Evolutionary conservation across 2,329 filamentous ascomycete species (phyloP).

Genomic region (Gnomoniopsis sp.): DNA sequence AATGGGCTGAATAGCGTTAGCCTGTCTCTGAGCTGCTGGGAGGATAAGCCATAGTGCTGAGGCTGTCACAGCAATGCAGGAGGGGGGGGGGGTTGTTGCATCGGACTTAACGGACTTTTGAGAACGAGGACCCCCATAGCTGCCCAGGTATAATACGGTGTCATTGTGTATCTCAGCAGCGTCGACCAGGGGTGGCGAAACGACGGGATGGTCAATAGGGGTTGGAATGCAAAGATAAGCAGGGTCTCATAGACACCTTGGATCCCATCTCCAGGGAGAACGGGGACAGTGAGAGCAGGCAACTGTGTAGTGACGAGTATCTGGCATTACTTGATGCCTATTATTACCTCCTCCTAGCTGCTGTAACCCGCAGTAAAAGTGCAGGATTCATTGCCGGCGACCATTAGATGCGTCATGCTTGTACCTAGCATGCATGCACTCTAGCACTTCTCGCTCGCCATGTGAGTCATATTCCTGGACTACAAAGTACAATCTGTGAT

Average conservation of each 20-base stretch:
- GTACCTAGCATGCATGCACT: background rate
- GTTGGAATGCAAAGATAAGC: too few species aligned
- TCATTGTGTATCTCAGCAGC: too few species aligned
- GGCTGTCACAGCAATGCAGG: background rate
- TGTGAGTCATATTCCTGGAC: background rate
- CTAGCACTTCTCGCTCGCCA: background rate
- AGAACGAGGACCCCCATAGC: background rate
- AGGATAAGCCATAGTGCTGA: background rate
- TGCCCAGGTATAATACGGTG: background rate
- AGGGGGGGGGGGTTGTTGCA: background rate
- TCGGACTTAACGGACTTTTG: constrained; percentile 10
- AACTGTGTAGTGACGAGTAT: background rate
- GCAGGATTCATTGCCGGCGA: background rate
- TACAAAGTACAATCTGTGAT: constrained; percentile 1
- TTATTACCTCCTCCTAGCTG: background rate
- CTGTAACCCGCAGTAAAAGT: background rate
- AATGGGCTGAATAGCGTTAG: background rate
- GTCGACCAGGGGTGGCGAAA: background rate
- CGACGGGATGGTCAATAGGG: too few species aligned
- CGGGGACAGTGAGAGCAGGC: too few species aligned
- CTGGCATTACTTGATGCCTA: background rate
- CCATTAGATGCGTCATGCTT: too few species aligned
- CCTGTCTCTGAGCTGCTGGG: background rate
- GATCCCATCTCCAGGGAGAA: too few species aligned
- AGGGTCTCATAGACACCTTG: too few species aligned